These are phyloP conservation scores for Penicillium sp. DNA, from an alignment of 2,329 filamentous ascomycete species.

Conservation along the genomic window DNA sequence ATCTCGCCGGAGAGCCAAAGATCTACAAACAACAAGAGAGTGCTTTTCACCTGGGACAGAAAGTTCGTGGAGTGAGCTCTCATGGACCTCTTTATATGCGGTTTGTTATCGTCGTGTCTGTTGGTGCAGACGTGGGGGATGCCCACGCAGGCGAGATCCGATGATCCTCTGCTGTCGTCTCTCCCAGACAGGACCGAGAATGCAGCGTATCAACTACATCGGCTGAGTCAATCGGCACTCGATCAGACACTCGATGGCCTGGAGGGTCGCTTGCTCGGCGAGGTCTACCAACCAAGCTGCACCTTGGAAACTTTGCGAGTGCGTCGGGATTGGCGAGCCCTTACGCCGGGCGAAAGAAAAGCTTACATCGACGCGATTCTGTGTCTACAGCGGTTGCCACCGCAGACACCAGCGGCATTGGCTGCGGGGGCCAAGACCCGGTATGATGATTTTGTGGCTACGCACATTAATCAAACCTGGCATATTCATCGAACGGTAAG, in stretches of 20 bases:
- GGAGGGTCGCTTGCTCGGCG: not conserved
- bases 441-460: slow-evolving; percentile 49
- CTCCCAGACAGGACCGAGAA: slow-evolving; percentile 1
- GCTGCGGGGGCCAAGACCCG: slow-evolving; percentile 42
- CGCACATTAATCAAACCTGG: slow-evolving; percentile 46
- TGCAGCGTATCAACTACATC: slow-evolving; percentile 13
- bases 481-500: slow-evolving; percentile 38
- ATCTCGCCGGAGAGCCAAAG: no score
- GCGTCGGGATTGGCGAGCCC: slow-evolving; percentile 26
- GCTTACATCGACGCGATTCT: slow-evolving; percentile 44
- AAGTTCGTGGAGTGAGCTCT: no score
- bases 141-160: not conserved
- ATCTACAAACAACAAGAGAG: no score
- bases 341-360: slow-evolving; percentile 30
- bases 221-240: slow-evolving; percentile 13
- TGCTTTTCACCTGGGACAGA: no score
- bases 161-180: not conserved
- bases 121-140: no score
- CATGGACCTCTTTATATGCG: not conserved
- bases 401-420: slow-evolving; percentile 28
- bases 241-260: slow-evolving; percentile 7
- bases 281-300: slow-evolving; percentile 9
- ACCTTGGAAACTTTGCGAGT: slow-evolving; percentile 14
- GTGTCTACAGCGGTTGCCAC: slow-evolving; percentile 39
- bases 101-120: not conserved